Conservation (phyloP, 2,329 filamentous ascomycete genomes). For the Phyllosticta citrichinensis region DNA sequence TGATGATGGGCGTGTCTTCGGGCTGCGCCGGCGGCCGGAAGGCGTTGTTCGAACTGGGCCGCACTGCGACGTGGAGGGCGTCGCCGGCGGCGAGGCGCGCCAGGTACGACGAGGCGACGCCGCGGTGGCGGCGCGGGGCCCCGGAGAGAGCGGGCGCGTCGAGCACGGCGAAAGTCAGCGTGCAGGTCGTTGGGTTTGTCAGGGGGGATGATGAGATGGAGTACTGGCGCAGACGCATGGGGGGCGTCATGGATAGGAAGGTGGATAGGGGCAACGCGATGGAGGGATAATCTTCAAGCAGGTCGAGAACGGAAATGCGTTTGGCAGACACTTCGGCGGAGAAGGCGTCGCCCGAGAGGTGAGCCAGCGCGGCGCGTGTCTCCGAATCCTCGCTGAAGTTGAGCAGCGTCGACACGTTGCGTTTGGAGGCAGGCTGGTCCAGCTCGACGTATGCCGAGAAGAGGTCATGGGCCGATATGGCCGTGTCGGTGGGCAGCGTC, state of each 20-base stretch:
- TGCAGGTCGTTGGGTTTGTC: conserved; percentile 44
- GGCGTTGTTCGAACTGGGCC: conserved; percentile 26
- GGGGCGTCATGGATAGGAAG: conserved; percentile 64
- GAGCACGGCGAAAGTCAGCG: conserved; percentile 60
- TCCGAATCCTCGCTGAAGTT: conserved; percentile 41
- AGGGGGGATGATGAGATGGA: conserved; percentile 69
- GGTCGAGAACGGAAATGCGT: conserved; percentile 54
- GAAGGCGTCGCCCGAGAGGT: conserved; percentile 34
- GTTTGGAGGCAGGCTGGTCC: conserved; percentile 60
- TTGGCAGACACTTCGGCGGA: conserved; percentile 37
- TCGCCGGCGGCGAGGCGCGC: conserved; percentile 31
- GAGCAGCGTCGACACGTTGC: conserved; percentile 42
- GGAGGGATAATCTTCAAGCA: conserved; percentile 53
- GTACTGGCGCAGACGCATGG: conserved; percentile 71
- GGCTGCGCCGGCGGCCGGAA: conserved; percentile 36
- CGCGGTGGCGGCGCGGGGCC: conserved; percentile 36
- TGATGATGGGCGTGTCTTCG: conserved; percentile 32
- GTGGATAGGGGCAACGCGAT: conserved; percentile 53
- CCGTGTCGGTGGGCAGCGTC: conserved; percentile 51
- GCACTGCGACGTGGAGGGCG: conserved; percentile 32
- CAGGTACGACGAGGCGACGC: conserved; percentile 36
- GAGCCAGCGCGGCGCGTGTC: conserved; percentile 39
- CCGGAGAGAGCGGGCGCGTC: conserved; percentile 41
- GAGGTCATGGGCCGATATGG: conserved; percentile 53
- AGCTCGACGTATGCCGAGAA: conserved; percentile 65